Conservation (phyloP, 2,329 filamentous ascomycete genomes). For the Penicillium sp. region DNA sequence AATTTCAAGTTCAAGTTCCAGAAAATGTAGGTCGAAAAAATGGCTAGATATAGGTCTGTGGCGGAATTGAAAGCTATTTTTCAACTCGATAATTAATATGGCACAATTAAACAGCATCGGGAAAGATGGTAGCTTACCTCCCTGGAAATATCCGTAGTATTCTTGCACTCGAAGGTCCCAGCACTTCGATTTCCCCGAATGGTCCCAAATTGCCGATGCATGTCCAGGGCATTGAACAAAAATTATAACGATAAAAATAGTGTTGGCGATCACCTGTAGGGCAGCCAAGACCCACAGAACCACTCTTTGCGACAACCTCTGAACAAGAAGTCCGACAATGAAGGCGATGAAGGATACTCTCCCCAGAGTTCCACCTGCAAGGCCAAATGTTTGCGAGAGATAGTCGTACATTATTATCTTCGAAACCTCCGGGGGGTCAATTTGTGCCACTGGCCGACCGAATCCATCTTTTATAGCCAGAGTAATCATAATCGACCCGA, state of each 20-base stretch:
- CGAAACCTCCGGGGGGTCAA: conserved; percentile 7
- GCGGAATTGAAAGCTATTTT: conserved; percentile 30
- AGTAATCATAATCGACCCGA: conserved; percentile 29
- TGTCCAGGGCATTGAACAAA: conserved; percentile 32
- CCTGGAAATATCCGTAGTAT: conserved; percentile 34
- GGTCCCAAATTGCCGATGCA: conserved; percentile 27
- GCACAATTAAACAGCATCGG: background rate
- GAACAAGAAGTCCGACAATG: conserved; percentile 25
- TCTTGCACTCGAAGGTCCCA: conserved; percentile 27
- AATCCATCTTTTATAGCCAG: conserved; percentile 25
- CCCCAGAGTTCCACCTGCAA: conserved; percentile 26
- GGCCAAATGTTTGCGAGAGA: conserved; percentile 28
- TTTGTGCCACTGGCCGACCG: conserved; percentile 18
- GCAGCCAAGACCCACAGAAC: conserved; percentile 24
- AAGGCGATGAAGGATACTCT: conserved; percentile 31
- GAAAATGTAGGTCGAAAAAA: conserved; percentile 34
- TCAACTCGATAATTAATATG: background rate
- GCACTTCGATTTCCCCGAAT: conserved; percentile 22
- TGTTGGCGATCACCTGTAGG: conserved; percentile 29
- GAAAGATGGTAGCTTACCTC: conserved; percentile 20
- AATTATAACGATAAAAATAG: conserved; percentile 28
- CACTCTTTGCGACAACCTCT: conserved; percentile 18
- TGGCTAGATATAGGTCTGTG: conserved; percentile 37
- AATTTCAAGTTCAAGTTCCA: conserved; percentile 39
- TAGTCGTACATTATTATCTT: conserved; percentile 32